Evolutionary conservation across 345 rosid genomes (phyloP).

Genomic region (Gossypioides kirkii): DNA sequence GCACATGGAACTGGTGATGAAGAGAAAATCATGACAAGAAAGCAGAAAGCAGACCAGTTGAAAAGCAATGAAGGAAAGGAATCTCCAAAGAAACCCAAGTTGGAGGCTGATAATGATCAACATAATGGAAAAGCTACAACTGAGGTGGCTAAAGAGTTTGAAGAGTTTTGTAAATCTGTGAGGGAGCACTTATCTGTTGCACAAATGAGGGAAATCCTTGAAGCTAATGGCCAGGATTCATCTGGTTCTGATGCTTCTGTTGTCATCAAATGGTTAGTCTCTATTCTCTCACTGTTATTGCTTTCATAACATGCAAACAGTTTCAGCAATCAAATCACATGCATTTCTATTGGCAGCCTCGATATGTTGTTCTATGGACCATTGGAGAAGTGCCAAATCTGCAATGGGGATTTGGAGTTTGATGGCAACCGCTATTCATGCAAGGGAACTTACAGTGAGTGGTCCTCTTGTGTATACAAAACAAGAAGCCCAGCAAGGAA

Average conservation of each 20-base stretch:
- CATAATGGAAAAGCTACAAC: constrained; percentile 27
- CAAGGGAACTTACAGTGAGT: constrained; percentile 67
- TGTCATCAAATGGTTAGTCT: constrained; percentile 35
- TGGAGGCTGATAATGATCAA: constrained; percentile 29
- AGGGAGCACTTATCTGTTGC: constrained; percentile 46
- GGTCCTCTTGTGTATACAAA: constrained; percentile 72
- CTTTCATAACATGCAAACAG: neutral
- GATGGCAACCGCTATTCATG: constrained; percentile 50
- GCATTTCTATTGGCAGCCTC: constrained; percentile 31
- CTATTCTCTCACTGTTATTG: neutral
- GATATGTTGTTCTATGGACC: constrained; percentile 67
- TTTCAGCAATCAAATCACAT: too few species aligned
- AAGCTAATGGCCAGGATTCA: constrained; percentile 54
- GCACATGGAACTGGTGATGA: constrained; percentile 46
- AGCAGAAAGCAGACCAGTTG: constrained; percentile 76
- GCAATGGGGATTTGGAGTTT: constrained; percentile 47
- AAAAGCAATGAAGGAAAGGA: constrained; percentile 53
- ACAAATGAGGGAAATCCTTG: constrained; percentile 59
- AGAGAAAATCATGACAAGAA: constrained; percentile 59
- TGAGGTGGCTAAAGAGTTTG: constrained; percentile 35
- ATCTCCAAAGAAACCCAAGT: constrained; percentile 56
- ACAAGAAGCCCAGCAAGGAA: constrained; percentile 55
- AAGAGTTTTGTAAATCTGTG: constrained; percentile 45
- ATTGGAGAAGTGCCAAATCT: constrained; percentile 53
- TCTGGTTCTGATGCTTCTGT: constrained; percentile 39